Conservation (phyloP, 176 grass and related monocot species). For the sorghum (Sorghum bicolor) region DNA sequence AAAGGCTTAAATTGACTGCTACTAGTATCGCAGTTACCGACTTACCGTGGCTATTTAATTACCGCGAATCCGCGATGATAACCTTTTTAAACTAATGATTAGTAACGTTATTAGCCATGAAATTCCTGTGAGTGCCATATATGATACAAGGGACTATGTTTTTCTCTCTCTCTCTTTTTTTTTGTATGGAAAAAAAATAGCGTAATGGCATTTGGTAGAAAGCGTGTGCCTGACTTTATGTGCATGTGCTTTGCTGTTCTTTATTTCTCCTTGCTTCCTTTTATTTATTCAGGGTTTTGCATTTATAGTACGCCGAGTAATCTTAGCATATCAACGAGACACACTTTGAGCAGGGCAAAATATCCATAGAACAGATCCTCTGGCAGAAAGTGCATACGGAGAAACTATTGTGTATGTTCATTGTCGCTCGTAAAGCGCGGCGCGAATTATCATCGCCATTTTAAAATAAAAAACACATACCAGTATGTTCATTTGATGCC, state of each 20-base stretch:
- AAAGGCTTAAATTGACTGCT: background rate
- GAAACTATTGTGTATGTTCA: slow-evolving; percentile 26
- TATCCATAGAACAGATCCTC: slow-evolving; percentile 44
- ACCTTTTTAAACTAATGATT: background rate
- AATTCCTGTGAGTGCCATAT: background rate
- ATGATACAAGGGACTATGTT: background rate
- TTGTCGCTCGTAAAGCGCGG: slow-evolving; percentile 25
- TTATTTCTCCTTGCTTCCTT: background rate
- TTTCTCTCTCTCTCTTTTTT: background rate
- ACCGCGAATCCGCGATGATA: background rate
- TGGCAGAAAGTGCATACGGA: slow-evolving; percentile 39
- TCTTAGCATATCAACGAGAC: slow-evolving; percentile 21
- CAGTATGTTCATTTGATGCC: slow-evolving; percentile 19
- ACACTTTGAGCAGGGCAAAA: slow-evolving; percentile 26
- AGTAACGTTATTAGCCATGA: background rate
- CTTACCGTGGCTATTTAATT: background rate
- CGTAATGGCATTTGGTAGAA: slow-evolving; percentile 7
- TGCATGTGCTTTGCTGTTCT: slow-evolving; percentile 21
- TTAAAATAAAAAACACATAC: slow-evolving; percentile 20
- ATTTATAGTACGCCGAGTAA: slow-evolving; percentile 14
- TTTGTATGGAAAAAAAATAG: background rate
- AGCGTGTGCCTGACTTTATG: slow-evolving; percentile 4
- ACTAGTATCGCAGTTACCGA: background rate
- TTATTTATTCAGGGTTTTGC: slow-evolving; percentile 10
- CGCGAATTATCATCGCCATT: slow-evolving; percentile 36